Conservation (phyloP, 2,329 filamentous ascomycete genomes). For the Myriosclerotinia scirpicola region DNA sequence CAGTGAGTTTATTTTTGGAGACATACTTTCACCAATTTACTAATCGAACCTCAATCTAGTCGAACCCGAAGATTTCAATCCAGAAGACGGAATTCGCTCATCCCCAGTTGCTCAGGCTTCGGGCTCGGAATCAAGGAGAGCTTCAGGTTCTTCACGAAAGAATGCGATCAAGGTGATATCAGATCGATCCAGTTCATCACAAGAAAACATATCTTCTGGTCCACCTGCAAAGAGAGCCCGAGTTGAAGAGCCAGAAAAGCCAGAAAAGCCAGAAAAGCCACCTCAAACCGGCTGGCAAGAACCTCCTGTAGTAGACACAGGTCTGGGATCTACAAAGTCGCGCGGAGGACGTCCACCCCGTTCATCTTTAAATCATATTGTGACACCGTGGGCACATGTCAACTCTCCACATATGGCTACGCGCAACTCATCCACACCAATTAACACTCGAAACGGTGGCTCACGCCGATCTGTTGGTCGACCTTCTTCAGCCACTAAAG, state of each 20-base stretch:
- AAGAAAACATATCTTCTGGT: slow-evolving; percentile 19
- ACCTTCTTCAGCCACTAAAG: not conserved
- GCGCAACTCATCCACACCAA: slow-evolving; percentile 20
- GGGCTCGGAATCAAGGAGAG: not conserved
- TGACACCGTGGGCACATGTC: slow-evolving; percentile 34
- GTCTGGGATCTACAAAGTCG: slow-evolving; percentile 14
- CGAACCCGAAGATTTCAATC: slow-evolving; percentile 15
- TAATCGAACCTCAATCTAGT: slow-evolving; percentile 11
- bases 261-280: slow-evolving; percentile 24
- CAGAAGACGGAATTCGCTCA: slow-evolving; percentile 10
- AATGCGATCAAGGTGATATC: slow-evolving; percentile 13
- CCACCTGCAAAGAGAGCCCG: slow-evolving; percentile 32
- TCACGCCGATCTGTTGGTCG: slow-evolving; percentile 1
- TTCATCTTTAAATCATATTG: slow-evolving; percentile 5
- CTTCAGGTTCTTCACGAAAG: slow-evolving; percentile 1
- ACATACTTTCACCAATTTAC: not conserved
- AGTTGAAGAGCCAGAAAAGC: slow-evolving; percentile 26
- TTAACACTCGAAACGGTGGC: slow-evolving; percentile 16
- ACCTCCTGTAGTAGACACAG: slow-evolving; percentile 38
- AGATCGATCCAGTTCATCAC: not conserved
- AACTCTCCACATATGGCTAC: slow-evolving; percentile 27
- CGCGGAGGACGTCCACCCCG: slow-evolving; percentile 19
- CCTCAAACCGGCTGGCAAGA: slow-evolving; percentile 36
- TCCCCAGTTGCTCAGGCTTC: slow-evolving; percentile 2
- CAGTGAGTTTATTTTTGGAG: slow-evolving; percentile 30